phyloP scores from a whole-genome alignment of 148 eudicot genomes.

The Diospyros lotus region DNA sequence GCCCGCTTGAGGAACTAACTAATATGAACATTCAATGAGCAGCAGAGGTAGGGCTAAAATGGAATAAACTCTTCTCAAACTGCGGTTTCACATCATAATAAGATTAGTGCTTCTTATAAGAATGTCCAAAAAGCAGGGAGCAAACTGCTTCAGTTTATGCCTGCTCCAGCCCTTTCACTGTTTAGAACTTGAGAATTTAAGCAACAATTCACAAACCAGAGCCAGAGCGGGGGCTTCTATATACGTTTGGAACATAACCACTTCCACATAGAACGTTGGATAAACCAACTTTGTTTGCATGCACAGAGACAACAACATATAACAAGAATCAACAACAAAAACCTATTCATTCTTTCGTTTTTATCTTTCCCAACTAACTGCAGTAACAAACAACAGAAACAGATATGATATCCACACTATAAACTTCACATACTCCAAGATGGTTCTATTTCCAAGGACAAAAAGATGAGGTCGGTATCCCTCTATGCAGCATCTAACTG shows the following conservation, averaged over 20 bases:
- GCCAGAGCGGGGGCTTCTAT: neutral
- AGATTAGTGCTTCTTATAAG: neutral
- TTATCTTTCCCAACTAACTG: neutral
- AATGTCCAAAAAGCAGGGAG: no score
- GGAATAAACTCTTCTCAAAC: neutral
- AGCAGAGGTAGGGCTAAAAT: neutral
- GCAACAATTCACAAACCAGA: no score
- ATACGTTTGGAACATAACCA: neutral
- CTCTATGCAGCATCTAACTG: neutral
- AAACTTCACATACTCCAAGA: neutral
- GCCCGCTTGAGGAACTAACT: neutral
- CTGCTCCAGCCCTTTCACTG: no score
- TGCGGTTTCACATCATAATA: neutral
- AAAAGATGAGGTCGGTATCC: neutral
- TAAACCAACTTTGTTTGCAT: neutral
- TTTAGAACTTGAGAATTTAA: no score
- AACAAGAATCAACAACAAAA: neutral
- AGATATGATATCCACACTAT: neutral
- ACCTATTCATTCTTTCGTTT: neutral
- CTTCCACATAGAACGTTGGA: neutral
- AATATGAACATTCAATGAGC: neutral
- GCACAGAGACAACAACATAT: neutral
- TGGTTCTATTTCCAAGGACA: neutral
- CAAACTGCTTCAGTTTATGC: no score
- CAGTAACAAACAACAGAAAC: conserved; percentile 1